phyloP scores from a whole-genome alignment of 108 stramenopile genomes.

The Fistulifera solaris region DNA sequence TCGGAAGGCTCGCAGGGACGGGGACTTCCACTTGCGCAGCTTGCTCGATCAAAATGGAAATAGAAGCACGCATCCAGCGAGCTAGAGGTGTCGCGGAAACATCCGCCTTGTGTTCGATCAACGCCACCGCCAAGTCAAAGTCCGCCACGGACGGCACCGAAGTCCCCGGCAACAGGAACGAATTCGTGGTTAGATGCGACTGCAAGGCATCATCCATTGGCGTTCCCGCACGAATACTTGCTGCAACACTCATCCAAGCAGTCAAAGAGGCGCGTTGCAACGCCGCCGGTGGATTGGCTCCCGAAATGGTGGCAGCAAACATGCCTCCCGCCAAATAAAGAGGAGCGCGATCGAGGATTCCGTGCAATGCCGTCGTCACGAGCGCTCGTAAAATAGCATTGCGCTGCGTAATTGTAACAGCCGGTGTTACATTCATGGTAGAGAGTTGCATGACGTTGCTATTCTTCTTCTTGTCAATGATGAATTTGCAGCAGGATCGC shows the following conservation, averaged over 20 bases:
- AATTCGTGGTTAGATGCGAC: conserved; percentile 39
- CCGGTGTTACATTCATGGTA: conserved; percentile 19
- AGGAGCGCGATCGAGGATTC: conserved; percentile 53
- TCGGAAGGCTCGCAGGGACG: not conserved
- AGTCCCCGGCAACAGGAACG: conserved; percentile 51
- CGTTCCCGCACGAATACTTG: conserved; percentile 21
- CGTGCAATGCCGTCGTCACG: conserved; percentile 51
- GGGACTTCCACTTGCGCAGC: conserved; percentile 22
- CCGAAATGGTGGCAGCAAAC: conserved; percentile 28
- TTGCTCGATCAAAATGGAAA: conserved; percentile 7
- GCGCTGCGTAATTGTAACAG: conserved; percentile 29
- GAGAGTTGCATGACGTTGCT: conserved; percentile 21
- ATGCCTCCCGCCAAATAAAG: conserved; percentile 53
- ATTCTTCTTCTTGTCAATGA: conserved; percentile 33
- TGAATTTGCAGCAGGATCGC: conserved; percentile 25
- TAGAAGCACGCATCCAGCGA: not conserved
- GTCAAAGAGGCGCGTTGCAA: conserved; percentile 56
- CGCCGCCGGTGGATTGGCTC: conserved; percentile 21
- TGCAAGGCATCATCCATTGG: conserved; percentile 35
- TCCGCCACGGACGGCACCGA: conserved; percentile 48
- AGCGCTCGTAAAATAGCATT: conserved; percentile 66
- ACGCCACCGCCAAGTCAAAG: conserved; percentile 54
- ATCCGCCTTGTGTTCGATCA: conserved; percentile 12
- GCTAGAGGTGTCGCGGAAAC: not conserved
- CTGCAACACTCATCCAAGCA: conserved; percentile 71